Base-by-base conservation (phyloP, 2,329 filamentous ascomycete genomes). In the Echinosphaeria canescens region DNA sequence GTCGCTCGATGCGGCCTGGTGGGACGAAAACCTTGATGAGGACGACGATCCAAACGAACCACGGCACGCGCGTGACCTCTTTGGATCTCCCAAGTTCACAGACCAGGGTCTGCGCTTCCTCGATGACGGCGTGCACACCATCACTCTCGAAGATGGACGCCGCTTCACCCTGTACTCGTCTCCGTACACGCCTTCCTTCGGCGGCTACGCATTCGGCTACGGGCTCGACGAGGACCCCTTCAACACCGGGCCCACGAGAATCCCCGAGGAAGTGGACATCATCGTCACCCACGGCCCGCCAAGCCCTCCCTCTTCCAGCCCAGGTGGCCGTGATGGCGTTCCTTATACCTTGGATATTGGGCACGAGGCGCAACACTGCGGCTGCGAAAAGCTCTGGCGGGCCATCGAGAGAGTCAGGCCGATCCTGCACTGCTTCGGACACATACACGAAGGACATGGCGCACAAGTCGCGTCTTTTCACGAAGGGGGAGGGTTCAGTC, bases 401-500 rank as follows among this genome's bases (percentile, higher is more conserved):
- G 30, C 30, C 3, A 24, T 32, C n/a, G 7, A 10, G 2, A 12
- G 13, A 15, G 25, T 25, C 13, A 29, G 15, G 25, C 30, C 30
- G 3, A 27, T 13, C n/a, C 4, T 32, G 5, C 30, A 32, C n/a
- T 32, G 28, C 13, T 32, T 32, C 15, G 30, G 30, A 3, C 29
- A 32, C 24, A 15, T 32, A 10, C 30, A 32, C n/a, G 28, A 32
- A 13, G 30, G 27, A 18, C 28, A 30, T 19, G 30, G 30, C 6
- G 25, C 23, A 3, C 22, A 31, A 23, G 17, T n/a, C 11, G 13
- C 29, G 3, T 3, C 7, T 4, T 29, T 28, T n/a, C n/a, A n/a
- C 19, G 14, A 17, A 10, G 19, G 23, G 15, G 15, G 15, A 6
- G 10, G 15, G 16, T 4, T 11, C 4, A 16, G 10, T 25, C 22